These are phyloP conservation scores for Starmerella bombicola DNA, from an alignment of 805 yeast genomes.

Conservation along the genomic window DNA sequence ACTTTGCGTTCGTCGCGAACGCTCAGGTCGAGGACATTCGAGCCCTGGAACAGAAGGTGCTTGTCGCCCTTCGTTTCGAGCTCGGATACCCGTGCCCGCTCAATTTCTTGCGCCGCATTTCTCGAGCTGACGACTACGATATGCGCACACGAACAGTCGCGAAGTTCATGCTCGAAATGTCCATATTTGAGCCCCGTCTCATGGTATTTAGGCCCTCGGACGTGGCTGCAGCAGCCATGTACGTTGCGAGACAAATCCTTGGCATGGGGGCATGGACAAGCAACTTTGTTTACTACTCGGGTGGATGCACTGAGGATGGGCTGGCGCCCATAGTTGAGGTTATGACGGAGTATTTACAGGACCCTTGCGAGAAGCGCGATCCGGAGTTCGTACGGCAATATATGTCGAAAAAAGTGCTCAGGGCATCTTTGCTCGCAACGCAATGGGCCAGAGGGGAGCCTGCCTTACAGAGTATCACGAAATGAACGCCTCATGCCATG, in stretches of 20 bases:
- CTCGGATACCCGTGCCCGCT: slow-evolving; percentile 79
- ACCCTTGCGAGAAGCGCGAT: slow-evolving; percentile 81
- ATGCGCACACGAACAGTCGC: slow-evolving; percentile 73
- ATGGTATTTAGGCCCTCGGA: slow-evolving; percentile 63
- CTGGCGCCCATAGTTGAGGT: slow-evolving; percentile 59
- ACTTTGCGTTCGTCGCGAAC: slow-evolving; percentile 79
- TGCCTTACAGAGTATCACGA: too few relatives aligned
- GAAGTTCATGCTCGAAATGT: slow-evolving; percentile 67
- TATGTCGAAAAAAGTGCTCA: slow-evolving; percentile 77
- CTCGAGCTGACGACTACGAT: slow-evolving; percentile 85
- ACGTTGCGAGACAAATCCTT: slow-evolving; percentile 60
- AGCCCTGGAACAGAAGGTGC: slow-evolving; percentile 67
- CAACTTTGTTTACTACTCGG: slow-evolving; percentile 79
- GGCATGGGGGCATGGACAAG: slow-evolving; percentile 55
- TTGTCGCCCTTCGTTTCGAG: slow-evolving; percentile 60
- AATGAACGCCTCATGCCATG: too few relatives aligned
- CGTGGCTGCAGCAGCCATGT: slow-evolving; percentile 82
- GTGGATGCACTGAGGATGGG: slow-evolving; percentile 69
- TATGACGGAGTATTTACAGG: slow-evolving; percentile 58
- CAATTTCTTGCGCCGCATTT: slow-evolving; percentile 76
- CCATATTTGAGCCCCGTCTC: slow-evolving; percentile 63
- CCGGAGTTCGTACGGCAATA: slow-evolving; percentile 68
- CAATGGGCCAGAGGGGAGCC: slow-evolving; percentile 20
- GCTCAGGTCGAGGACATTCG: slow-evolving; percentile 54
- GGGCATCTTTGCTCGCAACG: slow-evolving; percentile 33